These are phyloP conservation scores for Pholiota molesta DNA, from an alignment of 768 basidiomycete genomes.

Conservation along the genomic window DNA sequence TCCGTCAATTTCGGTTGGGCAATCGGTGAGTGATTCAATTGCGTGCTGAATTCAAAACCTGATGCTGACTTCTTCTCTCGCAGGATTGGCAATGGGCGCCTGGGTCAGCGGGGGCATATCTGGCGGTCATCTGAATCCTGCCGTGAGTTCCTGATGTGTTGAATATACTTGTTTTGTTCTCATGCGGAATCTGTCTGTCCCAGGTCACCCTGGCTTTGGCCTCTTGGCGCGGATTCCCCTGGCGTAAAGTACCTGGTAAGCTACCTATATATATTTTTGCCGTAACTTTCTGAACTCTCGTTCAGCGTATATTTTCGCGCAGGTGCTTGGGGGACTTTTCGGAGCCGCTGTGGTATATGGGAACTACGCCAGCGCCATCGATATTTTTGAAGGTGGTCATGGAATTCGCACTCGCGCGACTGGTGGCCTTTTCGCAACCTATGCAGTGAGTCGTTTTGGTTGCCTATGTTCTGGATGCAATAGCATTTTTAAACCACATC, in stretches of 20 bases:
- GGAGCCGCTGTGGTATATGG: conserved; percentile 63
- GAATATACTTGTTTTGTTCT: not conserved
- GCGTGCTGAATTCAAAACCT: too few species aligned
- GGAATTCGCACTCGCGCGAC: conserved; percentile 56
- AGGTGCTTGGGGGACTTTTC: conserved; percentile 63
- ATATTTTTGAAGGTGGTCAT: conserved; percentile 60
- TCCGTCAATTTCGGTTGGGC: conserved; percentile 62
- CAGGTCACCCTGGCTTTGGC: conserved; percentile 75
- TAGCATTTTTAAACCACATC: not conserved
- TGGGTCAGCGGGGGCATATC: conserved; percentile 71
- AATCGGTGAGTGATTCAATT: conserved; percentile 32
- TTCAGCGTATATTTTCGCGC: conserved; percentile 41
- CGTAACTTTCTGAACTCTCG: not conserved
- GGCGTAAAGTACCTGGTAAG: conserved; percentile 71
- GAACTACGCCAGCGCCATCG: conserved; percentile 68
- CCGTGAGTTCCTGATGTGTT: conserved; percentile 38
- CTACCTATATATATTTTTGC: not conserved
- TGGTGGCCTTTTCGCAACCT: conserved; percentile 61
- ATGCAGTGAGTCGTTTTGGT: conserved; percentile 41
- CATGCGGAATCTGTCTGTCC: not conserved
- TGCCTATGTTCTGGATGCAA: not conserved
- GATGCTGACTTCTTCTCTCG: not conserved
- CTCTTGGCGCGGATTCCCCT: conserved; percentile 72
- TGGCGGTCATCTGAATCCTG: conserved; percentile 77
- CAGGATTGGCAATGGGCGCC: conserved; percentile 57